These are phyloP conservation scores for Bonia amplexicaulis DNA, from an alignment of 176 grass and related monocot genomes.

Conservation along the genomic window DNA sequence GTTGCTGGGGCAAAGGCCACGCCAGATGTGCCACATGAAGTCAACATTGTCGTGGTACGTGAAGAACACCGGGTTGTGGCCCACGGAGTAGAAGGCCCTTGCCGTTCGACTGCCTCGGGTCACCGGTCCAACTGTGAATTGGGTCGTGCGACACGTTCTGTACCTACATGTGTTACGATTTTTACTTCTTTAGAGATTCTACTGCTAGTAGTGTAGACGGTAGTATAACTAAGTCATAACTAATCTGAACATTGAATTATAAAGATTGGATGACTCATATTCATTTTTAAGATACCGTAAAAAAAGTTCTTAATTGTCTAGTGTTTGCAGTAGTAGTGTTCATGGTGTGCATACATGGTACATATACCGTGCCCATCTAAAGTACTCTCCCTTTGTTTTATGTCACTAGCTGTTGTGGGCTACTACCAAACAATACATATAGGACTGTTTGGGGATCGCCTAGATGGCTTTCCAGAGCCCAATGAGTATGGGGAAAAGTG, in stretches of 20 bases:
- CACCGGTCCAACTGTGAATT: slow-evolving; percentile 40
- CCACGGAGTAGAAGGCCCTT: slow-evolving; percentile 61
- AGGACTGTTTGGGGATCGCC: too few species aligned
- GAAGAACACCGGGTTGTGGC: slow-evolving; percentile 63
- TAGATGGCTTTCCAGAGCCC: too few species aligned
- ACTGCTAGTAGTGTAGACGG: too few species aligned
- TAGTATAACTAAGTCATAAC: too few species aligned
- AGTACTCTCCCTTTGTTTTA: background rate
- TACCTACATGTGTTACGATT: too few species aligned
- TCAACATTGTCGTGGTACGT: slow-evolving; percentile 66
- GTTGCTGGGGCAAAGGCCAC: slow-evolving; percentile 19
- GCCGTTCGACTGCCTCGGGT: slow-evolving; percentile 4
- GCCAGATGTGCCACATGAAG: slow-evolving; percentile 61
- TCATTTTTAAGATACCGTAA: too few species aligned
- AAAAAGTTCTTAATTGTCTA: too few species aligned
- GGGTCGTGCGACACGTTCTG: slow-evolving; percentile 40
- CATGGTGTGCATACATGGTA: background rate
- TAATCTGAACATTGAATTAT: too few species aligned
- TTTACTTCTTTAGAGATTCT: too few species aligned
- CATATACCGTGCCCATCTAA: background rate
- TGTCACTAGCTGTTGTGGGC: background rate
- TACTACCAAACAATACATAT: too few species aligned
- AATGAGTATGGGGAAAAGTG: too few species aligned
- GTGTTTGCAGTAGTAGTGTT: background rate
- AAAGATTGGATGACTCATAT: too few species aligned